Percentiles rank a stretch among this genome's conserved stretches.
Conservation (phyloP, 495 filamentous ascomycete genomes). For the Astrothelium subdiscretum region DNA sequence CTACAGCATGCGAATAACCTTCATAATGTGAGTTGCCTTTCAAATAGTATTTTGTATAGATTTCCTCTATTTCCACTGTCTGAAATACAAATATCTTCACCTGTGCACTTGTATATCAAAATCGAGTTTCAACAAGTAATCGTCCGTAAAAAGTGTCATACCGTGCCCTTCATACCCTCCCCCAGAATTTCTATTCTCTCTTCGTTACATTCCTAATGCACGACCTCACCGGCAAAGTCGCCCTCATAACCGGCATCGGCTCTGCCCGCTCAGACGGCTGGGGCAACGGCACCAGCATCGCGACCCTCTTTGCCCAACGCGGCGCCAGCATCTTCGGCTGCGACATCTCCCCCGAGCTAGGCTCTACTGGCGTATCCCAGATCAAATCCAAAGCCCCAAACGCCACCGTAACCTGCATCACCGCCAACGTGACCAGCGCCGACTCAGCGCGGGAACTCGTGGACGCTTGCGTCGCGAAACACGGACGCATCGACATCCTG, state of each 20-base stretch:
- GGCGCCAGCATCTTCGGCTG: slow-evolving; percentile 16
- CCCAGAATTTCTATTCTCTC: not conserved
- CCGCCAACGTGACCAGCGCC: slow-evolving; percentile 37
- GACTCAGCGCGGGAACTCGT: slow-evolving; percentile 34
- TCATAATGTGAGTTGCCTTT: too few species aligned
- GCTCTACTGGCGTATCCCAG: not conserved
- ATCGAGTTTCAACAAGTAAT: too few species aligned
- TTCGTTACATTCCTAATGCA: not conserved
- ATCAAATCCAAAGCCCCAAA: slow-evolving; percentile 17
- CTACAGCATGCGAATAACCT: too few species aligned
- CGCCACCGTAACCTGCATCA: slow-evolving; percentile 23
- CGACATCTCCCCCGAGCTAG: slow-evolving; percentile 9
- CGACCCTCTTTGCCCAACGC: slow-evolving; percentile 13
- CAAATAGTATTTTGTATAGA: too few species aligned
- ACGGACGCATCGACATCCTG: slow-evolving; percentile 45
- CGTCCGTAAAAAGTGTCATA: too few species aligned
- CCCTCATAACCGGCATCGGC: slow-evolving; percentile 39
- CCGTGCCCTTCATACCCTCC: too few species aligned
- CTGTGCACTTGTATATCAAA: too few species aligned
- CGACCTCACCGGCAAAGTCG: slow-evolving; percentile 37
- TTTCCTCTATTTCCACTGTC: too few species aligned
- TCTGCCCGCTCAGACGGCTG: not conserved
- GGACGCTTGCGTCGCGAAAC: slow-evolving; percentile 33
- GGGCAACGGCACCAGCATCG: slow-evolving; percentile 18
- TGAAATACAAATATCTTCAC: too few species aligned